Conservation (phyloP, 495 filamentous ascomycete species). For the Aspergillus diversus region DNA sequence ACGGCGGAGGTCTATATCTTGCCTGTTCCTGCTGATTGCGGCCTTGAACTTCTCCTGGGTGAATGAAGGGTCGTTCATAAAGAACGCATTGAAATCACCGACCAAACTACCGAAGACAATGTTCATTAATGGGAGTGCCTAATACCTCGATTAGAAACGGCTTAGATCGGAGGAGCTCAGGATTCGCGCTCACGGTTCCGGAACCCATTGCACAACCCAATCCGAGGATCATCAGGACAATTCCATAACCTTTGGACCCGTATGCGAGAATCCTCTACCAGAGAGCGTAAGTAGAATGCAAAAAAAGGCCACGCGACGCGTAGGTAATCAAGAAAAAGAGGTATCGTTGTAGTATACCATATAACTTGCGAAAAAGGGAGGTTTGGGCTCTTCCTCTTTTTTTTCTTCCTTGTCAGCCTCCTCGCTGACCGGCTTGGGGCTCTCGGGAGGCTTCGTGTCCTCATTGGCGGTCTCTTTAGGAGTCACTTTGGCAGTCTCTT, state of each 20-base stretch:
- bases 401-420: constrained; percentile 2
- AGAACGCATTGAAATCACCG: constrained; percentile 40
- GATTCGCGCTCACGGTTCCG: constrained; percentile 49
- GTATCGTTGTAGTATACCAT: background rate
- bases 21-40: constrained; percentile 33
- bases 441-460: background rate
- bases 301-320: background rate
- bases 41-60: constrained; percentile 35
- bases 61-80: constrained; percentile 23
- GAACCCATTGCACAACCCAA: constrained; percentile 66
- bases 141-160: background rate
- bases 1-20: constrained; percentile 2
- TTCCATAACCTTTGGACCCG: constrained; percentile 9
- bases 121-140: constrained; percentile 50
- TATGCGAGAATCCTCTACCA: constrained; percentile 17
- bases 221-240: constrained; percentile 15
- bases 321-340: background rate
- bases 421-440: background rate
- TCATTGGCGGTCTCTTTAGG: background rate
- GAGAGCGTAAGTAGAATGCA: too few relatives aligned
- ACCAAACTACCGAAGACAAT: constrained; percentile 51
- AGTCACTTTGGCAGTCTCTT: too few relatives aligned
- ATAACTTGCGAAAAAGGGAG: constrained; percentile 12
- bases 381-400: background rate
- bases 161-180: too few relatives aligned